Percentiles rank a stretch among this genome's conserved stretches.
Conservation (phyloP, 2,329 filamentous ascomycete species). For the Raffaelea arxii region DNA sequence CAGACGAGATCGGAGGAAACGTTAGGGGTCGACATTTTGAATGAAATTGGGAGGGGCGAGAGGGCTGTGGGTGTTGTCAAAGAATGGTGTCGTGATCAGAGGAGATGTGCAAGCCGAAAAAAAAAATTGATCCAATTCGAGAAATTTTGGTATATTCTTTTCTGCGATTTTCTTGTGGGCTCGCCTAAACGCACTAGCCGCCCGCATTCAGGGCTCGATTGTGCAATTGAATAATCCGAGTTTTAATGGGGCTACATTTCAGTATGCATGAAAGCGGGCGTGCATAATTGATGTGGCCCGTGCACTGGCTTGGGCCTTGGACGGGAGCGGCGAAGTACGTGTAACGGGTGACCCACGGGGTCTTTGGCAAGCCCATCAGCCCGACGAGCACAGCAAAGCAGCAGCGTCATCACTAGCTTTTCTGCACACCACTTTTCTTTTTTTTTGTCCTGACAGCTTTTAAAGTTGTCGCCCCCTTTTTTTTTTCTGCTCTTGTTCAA, state of each 20-base stretch:
- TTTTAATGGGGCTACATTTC: too few relatives aligned
- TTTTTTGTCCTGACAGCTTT: too few relatives aligned
- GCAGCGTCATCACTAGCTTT: too few relatives aligned
- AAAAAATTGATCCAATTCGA: neutral
- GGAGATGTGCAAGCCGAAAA: neutral
- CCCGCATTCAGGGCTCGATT: constrained; percentile 13
- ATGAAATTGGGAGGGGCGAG: neutral
- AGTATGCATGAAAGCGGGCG: too few relatives aligned
- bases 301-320: neutral
- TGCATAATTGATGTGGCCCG: neutral
- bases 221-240: neutral
- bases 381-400: too few relatives aligned
- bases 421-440: too few relatives aligned
- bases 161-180: constrained; percentile 27
- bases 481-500: too few relatives aligned
- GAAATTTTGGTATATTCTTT: constrained; percentile 8
- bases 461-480: too few relatives aligned
- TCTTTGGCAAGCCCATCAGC: too few relatives aligned
- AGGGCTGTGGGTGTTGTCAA: constrained; percentile 3
- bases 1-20: constrained; percentile 88
- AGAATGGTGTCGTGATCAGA: constrained; percentile 2
- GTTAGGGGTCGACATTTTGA: constrained; percentile 52
- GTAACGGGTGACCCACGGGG: too few relatives aligned
- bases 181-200: constrained; percentile 17
- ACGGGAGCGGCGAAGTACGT: too few relatives aligned